These are phyloP conservation scores for Scenedesmus sp. DNA, from an alignment of 163 green algal genomes.

Conservation along the genomic window DNA sequence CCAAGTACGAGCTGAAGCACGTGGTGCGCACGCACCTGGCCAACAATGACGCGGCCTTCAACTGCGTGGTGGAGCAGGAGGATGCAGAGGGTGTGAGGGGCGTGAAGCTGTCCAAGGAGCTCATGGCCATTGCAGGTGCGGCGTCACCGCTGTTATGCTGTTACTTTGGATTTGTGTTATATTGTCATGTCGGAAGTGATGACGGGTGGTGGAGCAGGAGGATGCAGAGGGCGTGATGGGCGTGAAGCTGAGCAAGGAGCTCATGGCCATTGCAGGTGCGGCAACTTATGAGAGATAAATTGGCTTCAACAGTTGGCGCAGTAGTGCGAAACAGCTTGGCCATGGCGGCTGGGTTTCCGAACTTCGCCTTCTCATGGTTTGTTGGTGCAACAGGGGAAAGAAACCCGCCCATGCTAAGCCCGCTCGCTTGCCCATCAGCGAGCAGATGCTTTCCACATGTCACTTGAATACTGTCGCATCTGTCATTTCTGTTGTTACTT, in stretches of 20 bases:
- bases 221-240: background rate
- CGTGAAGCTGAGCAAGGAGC: slow-evolving; percentile 75
- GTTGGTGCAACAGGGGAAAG: too few species aligned
- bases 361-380: too few species aligned
- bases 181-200: too few species aligned
- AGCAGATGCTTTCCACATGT: too few species aligned
- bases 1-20: slow-evolving; percentile 89
- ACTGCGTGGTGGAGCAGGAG: slow-evolving; percentile 90
- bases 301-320: too few species aligned
- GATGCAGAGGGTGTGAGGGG: slow-evolving; percentile 73
- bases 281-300: too few species aligned
- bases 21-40: slow-evolving; percentile 91
- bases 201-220: background rate
- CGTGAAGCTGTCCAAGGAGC: slow-evolving; percentile 75
- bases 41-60: slow-evolving; percentile 84
- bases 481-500: background rate
- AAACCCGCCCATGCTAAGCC: slow-evolving; percentile 78
- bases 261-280: slow-evolving; percentile 72
- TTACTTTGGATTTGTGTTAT: background rate
- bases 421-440: slow-evolving; percentile 83
- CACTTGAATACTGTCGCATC: too few species aligned
- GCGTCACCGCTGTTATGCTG: background rate
- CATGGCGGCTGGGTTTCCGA: too few species aligned
- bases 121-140: slow-evolving; percentile 72
- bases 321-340: too few species aligned